Evolutionary conservation across 108 stramenopile genomes (phyloP), one percentile per base, ranked within the genome.

Genomic region (Nitzschia palea): DNA sequence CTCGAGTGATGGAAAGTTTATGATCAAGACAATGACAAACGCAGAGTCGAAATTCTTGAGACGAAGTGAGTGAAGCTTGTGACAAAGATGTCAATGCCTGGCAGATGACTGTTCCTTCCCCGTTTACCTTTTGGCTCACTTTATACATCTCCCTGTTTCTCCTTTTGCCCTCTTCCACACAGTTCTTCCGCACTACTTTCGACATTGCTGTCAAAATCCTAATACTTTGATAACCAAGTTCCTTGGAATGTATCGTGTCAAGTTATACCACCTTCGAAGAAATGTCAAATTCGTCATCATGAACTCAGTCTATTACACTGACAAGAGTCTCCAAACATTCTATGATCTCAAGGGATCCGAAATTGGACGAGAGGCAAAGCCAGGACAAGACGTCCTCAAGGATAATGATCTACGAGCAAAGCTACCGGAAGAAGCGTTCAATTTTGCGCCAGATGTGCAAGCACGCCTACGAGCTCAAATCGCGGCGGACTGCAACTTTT

Each of bases 11-110:
- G 99, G 98, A 52, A 88, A 86, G 56, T 98, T 91, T 61, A 95
- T 98, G 95, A 96, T 98, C 79, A 98, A 97, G 76, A 97, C 96
- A 33, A 97, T 97, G 96, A 97, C 96, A 4, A 93, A 97, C 65
- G 89, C 89, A 17, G 99, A 99, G 75, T 94, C 88, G 55, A 97
- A 97, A 82, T 98, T 97, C 64, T 77, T 98, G 58, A 85, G 89
- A 53, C 65, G 89, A 65, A 93, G 80, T 86, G 57, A 80, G 80
- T 86, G 27, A 0, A 48, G 15, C 43, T n/a, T 62, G 23, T n/a
- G n/a, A n/a, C n/a, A n/a, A n/a, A n/a, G n/a, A n/a, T n/a, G n/a
- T n/a, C n/a, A n/a, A n/a, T n/a, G 0, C 3, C 0, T 28, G 2
- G 17, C 15, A 62, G 27, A 51, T 14, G 29, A 44, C 3, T 2